Base-by-base conservation (phyloP, 352 stramenopile species). In the Phytophthora sp. region DNA sequence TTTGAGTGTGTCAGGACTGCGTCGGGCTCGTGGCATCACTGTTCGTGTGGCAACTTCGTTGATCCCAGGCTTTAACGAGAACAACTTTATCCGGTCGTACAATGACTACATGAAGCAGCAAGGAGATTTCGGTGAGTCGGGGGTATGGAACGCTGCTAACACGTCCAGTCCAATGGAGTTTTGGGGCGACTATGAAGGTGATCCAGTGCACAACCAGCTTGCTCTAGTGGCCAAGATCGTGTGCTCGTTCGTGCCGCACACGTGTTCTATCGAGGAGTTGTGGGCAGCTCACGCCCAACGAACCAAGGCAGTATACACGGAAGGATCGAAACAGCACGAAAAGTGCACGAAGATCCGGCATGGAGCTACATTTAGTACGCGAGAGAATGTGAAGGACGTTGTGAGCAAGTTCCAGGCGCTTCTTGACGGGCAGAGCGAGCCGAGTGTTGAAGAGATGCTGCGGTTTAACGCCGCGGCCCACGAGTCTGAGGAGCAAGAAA, bases 51-150 rank as follows among this genome's bases (percentile, higher is more conserved):
- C 69, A 7, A 38, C 29, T 11, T 11, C 53, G 16, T 39, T 77
- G 15, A 20, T 77, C 24, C 65, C 69, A 4, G 20, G 44, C 4
- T 61, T 80, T 12, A 63, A 77, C 33, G 73, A 80, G 29, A 73
- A 64, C 16, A 71, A 67, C 33, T 80, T 80, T 27, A 59, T 80
- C 27, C 73, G 69, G 9, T 77, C 73, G 41, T 80, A 76, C 63
- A 80, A 78, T 44, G 73, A 80, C 44, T 80, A 74, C 38, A 65
- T 76, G 65, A 80, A 80, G 59, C 45, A 73, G 46, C 61, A 77
- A 39, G 73, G 64, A 15, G 69, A 76, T 27, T 80, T 78, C 21
- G 57, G 69, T 27, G 73, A 80, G 21, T 30, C 71, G 46, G 62
- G 73, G 7, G 56, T 77, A 8, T 80, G 73, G 73, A 80, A 73